Percentiles rank a stretch among this genome's conserved stretches.
These are phyloP conservation scores for Russula abietina DNA, from an alignment of 768 basidiomycete species.

Conservation along the genomic window DNA sequence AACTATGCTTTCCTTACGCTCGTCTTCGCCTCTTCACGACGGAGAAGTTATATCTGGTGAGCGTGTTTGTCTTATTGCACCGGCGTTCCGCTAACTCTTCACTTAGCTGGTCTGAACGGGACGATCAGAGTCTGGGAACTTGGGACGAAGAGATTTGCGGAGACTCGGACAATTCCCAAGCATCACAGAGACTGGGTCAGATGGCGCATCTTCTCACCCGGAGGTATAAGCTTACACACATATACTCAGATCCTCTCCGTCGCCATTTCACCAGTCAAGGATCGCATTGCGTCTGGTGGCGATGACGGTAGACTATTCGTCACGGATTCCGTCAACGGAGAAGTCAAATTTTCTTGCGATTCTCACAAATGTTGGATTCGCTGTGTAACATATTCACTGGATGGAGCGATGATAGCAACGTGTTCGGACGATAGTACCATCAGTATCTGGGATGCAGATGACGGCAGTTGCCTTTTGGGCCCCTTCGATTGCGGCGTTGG, in stretches of 20 bases:
- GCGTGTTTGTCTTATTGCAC: no score
- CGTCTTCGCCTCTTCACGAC: neutral
- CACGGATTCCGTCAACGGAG: neutral
- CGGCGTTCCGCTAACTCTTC: neutral
- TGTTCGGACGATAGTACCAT: slow-evolving; percentile 20
- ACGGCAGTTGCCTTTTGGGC: neutral
- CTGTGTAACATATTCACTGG: slow-evolving; percentile 21
- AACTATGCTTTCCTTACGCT: neutral
- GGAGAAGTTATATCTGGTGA: slow-evolving; percentile 3
- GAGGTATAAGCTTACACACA: neutral
- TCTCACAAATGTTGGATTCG: slow-evolving; percentile 13
- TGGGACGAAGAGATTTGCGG: neutral
- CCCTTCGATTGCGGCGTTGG: neutral
- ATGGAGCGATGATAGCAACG: slow-evolving; percentile 20
- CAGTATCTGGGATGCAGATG: slow-evolving; percentile 20
- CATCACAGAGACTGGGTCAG: slow-evolving; percentile 12
- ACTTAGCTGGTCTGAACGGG: slow-evolving; percentile 9
- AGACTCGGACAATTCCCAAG: neutral
- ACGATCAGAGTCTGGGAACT: slow-evolving; percentile 13
- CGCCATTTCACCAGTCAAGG: neutral
- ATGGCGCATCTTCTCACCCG: neutral
- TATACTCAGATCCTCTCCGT: slow-evolving; percentile 2
- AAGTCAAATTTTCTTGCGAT: neutral
- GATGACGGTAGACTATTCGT: slow-evolving; percentile 9
- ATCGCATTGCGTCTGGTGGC: slow-evolving; percentile 5